These are phyloP conservation scores for Penicillium sp. DNA, from an alignment of 2,329 filamentous ascomycete genomes.

Conservation along the genomic window DNA sequence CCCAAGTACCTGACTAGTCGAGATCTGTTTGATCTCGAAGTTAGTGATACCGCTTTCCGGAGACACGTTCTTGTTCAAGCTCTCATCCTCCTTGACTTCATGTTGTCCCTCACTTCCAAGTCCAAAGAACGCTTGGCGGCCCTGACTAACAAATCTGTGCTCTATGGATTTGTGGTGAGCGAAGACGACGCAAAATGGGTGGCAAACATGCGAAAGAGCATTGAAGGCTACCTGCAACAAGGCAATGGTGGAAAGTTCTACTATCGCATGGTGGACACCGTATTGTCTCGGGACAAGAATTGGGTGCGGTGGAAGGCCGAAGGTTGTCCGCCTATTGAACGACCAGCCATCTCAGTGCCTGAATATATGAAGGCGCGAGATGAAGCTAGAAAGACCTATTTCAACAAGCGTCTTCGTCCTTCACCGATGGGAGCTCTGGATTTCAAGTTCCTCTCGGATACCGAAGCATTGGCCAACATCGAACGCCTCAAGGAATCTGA, in stretches of 20 bases:
- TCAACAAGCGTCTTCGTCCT: conserved; percentile 68
- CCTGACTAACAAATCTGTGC: conserved; percentile 81
- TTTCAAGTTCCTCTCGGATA: conserved; percentile 74
- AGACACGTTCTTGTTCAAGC: conserved; percentile 93
- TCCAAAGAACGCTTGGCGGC: conserved; percentile 77
- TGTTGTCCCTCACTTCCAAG: conserved; percentile 82
- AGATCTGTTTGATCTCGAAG: conserved; percentile 93
- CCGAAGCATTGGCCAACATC: conserved; percentile 61
- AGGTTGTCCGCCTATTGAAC: conserved; percentile 83
- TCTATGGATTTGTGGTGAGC: conserved; percentile 74
- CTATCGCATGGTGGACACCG: conserved; percentile 93
- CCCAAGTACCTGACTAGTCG: conserved; percentile 98
- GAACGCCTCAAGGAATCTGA: conserved; percentile 66
- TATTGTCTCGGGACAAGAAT: conserved; percentile 93
- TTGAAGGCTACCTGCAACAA: conserved; percentile 79
- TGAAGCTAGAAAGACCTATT: conserved; percentile 64
- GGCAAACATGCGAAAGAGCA: conserved; percentile 70
- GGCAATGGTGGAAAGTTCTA: conserved; percentile 88
- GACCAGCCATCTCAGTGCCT: conserved; percentile 66
- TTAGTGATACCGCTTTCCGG: conserved; percentile 91
- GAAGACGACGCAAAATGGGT: conserved; percentile 93
- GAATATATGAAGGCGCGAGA: conserved; percentile 70
- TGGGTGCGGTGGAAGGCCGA: conserved; percentile 99
- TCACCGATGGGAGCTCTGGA: conserved; percentile 71
- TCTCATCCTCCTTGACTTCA: conserved; percentile 90